A percentile compares a stretch with the other conserved stretches of the same genome.
Conservation (phyloP, 108 stramenopile species). For the Nannochloropsis oceanica region DNA sequence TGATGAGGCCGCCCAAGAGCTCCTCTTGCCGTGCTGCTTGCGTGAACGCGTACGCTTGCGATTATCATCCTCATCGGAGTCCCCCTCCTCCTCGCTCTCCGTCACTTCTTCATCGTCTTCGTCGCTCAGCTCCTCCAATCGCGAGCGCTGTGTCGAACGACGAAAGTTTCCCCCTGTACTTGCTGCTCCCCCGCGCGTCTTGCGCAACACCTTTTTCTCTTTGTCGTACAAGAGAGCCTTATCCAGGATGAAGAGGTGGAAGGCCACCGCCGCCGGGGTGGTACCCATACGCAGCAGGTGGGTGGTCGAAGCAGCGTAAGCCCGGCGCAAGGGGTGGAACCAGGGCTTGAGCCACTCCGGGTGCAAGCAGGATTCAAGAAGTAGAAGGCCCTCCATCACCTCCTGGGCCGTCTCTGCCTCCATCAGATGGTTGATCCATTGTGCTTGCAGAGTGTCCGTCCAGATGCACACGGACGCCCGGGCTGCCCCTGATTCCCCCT, state of each 20-base stretch:
- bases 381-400: constrained; percentile 18
- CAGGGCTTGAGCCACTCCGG: constrained; percentile 23
- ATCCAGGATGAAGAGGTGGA: constrained; percentile 16
- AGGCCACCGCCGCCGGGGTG: constrained; percentile 18
- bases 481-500: not conserved
- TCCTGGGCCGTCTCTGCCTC: constrained; percentile 1
- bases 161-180: not conserved
- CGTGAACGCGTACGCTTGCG: not conserved
- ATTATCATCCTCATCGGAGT: not conserved
- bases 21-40: not conserved
- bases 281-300: constrained; percentile 8
- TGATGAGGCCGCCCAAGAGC: not conserved
- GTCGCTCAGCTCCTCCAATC: not conserved
- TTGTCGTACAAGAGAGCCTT: constrained; percentile 19
- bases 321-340: constrained; percentile 1
- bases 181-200: not conserved
- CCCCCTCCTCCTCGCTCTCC: not conserved
- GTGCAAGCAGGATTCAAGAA: constrained; percentile 23
- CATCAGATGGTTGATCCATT: not conserved
- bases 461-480: not conserved
- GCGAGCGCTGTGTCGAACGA: not conserved
- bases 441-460: not conserved
- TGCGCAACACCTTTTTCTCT: not conserved
- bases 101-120: constrained; percentile 10
- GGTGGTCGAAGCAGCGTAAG: not conserved